Conservation (phyloP, 352 stramenopile species). For the Pythium aquatile region DNA sequence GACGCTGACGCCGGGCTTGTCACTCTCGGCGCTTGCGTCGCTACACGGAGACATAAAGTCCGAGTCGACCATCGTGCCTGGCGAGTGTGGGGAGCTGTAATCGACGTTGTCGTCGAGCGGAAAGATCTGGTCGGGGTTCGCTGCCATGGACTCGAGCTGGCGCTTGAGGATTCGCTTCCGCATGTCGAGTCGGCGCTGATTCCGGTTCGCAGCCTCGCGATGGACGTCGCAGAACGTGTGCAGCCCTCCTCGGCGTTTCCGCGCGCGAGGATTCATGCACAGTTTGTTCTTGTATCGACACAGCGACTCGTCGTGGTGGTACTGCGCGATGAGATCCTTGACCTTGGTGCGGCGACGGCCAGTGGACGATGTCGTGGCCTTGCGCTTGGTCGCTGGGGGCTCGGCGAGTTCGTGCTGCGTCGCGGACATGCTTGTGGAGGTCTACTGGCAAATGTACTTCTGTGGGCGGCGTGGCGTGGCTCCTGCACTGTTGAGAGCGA, state of each 20-base stretch:
- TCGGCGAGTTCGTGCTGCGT: background rate
- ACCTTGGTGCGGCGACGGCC: slow-evolving; percentile 14
- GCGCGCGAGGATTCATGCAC: slow-evolving; percentile 18
- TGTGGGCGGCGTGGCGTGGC: background rate
- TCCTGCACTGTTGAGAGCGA: too few species aligned
- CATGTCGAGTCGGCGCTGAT: slow-evolving; percentile 26
- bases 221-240: slow-evolving; percentile 31
- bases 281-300: slow-evolving; percentile 31
- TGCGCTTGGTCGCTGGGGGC: background rate
- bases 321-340: slow-evolving; percentile 18
- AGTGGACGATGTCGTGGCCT: background rate
- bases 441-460: background rate
- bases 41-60: slow-evolving; percentile 2
- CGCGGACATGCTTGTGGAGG: background rate
- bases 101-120: background rate
- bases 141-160: slow-evolving; percentile 9
- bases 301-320: slow-evolving; percentile 21
- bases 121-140: background rate
- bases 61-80: slow-evolving; percentile 1
- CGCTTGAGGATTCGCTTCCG: slow-evolving; percentile 24
- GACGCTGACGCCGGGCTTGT: background rate
- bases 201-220: slow-evolving; percentile 24
- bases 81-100: slow-evolving; percentile 10
- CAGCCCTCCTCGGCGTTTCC: slow-evolving; percentile 22
- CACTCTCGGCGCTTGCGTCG: slow-evolving; percentile 3